Evolutionary conservation across 2,329 filamentous ascomycete genomes (phyloP).

Genomic region (Exutisphaerella laricina): DNA sequence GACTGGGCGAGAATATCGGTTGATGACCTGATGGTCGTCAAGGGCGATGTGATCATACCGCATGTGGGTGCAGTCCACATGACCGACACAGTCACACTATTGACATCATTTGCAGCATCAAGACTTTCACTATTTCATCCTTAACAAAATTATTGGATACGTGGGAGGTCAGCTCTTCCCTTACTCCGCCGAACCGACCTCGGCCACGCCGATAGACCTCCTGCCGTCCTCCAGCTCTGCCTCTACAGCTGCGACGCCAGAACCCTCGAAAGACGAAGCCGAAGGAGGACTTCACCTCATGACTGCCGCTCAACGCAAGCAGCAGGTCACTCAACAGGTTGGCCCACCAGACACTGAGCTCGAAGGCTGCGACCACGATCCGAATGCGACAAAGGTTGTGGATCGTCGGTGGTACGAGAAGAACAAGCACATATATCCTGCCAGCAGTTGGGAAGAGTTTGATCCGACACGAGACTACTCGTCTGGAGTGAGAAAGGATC

Average conservation of each 20-base stretch:
- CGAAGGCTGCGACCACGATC: constrained; percentile 74
- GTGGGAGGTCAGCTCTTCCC: constrained; percentile 67
- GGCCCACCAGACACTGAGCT: constrained; percentile 48
- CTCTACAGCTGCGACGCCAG: constrained; percentile 7
- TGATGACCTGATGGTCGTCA: constrained; percentile 89
- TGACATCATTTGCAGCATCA: constrained; percentile 62
- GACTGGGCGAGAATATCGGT: constrained; percentile 93
- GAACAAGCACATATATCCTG: constrained; percentile 97
- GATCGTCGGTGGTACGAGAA: constrained; percentile 94
- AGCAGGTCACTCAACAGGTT: constrained; percentile 23
- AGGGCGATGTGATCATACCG: constrained; percentile 85
- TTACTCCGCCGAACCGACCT: constrained; percentile 54
- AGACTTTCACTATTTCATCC: constrained; percentile 94
- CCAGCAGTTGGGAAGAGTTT: constrained; percentile 92
- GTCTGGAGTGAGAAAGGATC: constrained; percentile 71
- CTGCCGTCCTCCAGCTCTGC: constrained; percentile 15
- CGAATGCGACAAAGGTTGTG: constrained; percentile 82
- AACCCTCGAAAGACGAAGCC: constrained; percentile 2
- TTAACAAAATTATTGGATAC: constrained; percentile 76
- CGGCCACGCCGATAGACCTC: constrained; percentile 36
- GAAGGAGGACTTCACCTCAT: constrained; percentile 10
- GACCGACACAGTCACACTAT: not conserved
- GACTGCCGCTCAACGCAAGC: constrained; percentile 23
- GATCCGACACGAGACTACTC: constrained; percentile 84
- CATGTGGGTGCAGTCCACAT: constrained; percentile 60